A percentile compares a stretch with the other conserved stretches of the same genome.
Evolutionary conservation across 2,329 filamentous ascomycete species (phyloP).

Genomic region (Scedosporium apiospermum): DNA sequence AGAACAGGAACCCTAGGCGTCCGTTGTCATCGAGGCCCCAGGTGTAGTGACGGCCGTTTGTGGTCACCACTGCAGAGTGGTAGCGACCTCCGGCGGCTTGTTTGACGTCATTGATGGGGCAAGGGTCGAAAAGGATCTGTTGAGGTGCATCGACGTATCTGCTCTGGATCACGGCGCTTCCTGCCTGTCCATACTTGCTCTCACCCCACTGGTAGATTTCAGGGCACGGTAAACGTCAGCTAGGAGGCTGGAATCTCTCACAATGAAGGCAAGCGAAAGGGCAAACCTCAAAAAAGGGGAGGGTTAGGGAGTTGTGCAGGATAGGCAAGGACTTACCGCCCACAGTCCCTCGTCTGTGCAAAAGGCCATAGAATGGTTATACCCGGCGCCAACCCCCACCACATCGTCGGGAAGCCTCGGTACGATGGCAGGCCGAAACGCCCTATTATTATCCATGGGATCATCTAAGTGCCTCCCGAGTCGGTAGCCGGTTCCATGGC

Average conservation of each 20-base stretch:
- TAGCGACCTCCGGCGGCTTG: slow-evolving; percentile 58
- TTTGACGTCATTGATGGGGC: slow-evolving; percentile 48
- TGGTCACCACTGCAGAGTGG: slow-evolving; percentile 53
- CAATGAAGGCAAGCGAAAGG: too few relatives aligned
- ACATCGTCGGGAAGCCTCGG: slow-evolving; percentile 25
- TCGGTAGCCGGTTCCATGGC: slow-evolving; percentile 21
- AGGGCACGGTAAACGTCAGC: too few relatives aligned
- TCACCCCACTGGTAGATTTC: slow-evolving; percentile 37
- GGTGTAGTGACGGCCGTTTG: slow-evolving; percentile 37
- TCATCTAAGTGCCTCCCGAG: not conserved
- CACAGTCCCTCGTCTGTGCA: not conserved
- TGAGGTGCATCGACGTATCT: slow-evolving; percentile 47
- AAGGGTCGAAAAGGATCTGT: slow-evolving; percentile 52
- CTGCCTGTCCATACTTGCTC: slow-evolving; percentile 76
- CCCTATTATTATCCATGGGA: not conserved
- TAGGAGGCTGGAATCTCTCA: too few relatives aligned
- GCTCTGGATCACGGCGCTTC: slow-evolving; percentile 11
- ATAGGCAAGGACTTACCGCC: slow-evolving; percentile 44
- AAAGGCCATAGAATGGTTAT: slow-evolving; percentile 41
- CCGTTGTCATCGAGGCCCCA: slow-evolving; percentile 47
- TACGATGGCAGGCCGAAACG: not conserved
- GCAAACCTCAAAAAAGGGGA: not conserved
- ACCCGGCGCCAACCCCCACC: slow-evolving; percentile 70
- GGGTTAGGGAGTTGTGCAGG: not conserved
- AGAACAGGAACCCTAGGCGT: slow-evolving; percentile 38